Base-by-base conservation (phyloP, 176 grass and related monocot genomes). In the Bonia amplexicaulis region DNA sequence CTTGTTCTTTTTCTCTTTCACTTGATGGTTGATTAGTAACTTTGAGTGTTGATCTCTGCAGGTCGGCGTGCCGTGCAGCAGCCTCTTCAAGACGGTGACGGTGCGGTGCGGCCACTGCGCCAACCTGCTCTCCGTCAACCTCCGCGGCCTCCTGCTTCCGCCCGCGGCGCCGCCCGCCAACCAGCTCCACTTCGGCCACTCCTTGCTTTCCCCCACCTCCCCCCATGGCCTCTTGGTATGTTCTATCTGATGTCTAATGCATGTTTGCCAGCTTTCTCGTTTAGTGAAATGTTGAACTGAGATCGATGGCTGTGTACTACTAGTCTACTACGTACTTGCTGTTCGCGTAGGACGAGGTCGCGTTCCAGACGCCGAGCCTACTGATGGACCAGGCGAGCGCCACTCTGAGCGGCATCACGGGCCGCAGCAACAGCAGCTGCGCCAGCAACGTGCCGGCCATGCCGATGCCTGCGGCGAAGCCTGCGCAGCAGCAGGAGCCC, bases 71-170 rank as follows among this genome's bases (percentile, higher is more conserved):
- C 97, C 93, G 12, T 99, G 94, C 83, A 92, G 88, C 79, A 96
- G 97, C 67, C 66, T 99, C 59, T 96, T 99, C 90, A 99, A 99
- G 91, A 99, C 90, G 76, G 97, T 99, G 53, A 96, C 97, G 6
- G 93, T 99, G 52, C 75, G 97, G 73, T 99, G 97, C 67, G 97
- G 97, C 23, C 97, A 99, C 90, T 99, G 97, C 85, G 77, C 88
- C 47, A 99, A 96, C 79, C 93, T 99, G 44, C 91, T 99, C 74
- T 96, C 97, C 33, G 97, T 99, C 82, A 99, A 94, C 88, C 87
- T 96, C 81, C 85, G 92, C 23, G 93, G 91, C 69, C 86, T 93
- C 45, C 91, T 92, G 35, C 88, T 92, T 80, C 93, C 91, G 0
- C 87, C 93, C 19, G 81, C 89, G 9, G 67, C 74, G 58, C 65